A percentile compares a stretch with the other conserved stretches of the same genome.
These are phyloP conservation scores for Pisolithus microcarpus DNA, from an alignment of 768 basidiomycete species.

Conservation along the genomic window DNA sequence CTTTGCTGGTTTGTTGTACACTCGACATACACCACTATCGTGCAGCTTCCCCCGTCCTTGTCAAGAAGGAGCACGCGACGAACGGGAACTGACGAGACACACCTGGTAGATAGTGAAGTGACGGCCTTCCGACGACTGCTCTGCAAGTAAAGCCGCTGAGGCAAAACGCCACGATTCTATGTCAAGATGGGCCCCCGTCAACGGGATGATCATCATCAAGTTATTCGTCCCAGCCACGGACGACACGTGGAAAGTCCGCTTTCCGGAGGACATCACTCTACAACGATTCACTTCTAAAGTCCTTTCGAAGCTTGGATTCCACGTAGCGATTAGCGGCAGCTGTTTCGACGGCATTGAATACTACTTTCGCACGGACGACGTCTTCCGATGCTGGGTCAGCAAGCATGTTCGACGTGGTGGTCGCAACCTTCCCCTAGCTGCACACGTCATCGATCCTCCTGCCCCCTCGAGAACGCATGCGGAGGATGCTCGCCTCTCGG, in stretches of 20 bases:
- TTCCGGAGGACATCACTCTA: slow-evolving; percentile 26
- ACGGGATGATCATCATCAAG: slow-evolving; percentile 33
- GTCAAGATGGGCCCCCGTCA: slow-evolving; percentile 25
- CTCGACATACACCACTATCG: no score
- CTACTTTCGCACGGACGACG: slow-evolving; percentile 25
- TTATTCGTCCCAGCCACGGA: slow-evolving; percentile 33
- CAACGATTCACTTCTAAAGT: slow-evolving; percentile 26
- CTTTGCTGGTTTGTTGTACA: no score
- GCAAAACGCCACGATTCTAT: background rate
- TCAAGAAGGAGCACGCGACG: no score
- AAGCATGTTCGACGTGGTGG: slow-evolving; percentile 27
- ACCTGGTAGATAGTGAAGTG: background rate
- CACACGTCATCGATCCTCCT: slow-evolving; percentile 22
- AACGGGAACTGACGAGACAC: no score
- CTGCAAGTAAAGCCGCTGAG: background rate
- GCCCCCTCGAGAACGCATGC: background rate
- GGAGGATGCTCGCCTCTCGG: background rate
- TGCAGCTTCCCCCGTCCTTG: no score
- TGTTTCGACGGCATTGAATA: slow-evolving; percentile 22
- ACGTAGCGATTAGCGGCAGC: slow-evolving; percentile 27
- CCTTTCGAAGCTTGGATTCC: slow-evolving; percentile 30
- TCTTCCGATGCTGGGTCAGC: slow-evolving; percentile 29
- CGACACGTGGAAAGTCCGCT: slow-evolving; percentile 34
- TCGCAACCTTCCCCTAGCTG: slow-evolving; percentile 30
- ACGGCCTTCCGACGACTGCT: background rate